Conservation (phyloP, 1,284 basidiomycete species). For the Cutaneotrichosporon cutaneum region DNA sequence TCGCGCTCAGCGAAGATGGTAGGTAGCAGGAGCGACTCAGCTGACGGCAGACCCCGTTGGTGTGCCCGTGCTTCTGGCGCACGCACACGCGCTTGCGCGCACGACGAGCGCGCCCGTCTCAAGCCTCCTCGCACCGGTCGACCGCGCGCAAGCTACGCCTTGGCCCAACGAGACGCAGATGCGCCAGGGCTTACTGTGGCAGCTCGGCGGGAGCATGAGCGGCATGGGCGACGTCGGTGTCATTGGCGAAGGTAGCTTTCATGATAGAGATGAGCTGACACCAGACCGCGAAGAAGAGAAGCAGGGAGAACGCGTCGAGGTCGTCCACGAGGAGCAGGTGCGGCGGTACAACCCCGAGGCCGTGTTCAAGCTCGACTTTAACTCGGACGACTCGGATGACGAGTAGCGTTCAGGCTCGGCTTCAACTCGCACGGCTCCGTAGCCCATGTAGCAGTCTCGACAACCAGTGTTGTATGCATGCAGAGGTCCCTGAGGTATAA, state of each 20-base stretch:
- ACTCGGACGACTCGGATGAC: conserved; percentile 39
- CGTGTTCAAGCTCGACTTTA: conserved; percentile 44
- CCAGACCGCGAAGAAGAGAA: conserved; percentile 16
- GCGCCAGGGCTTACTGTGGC: conserved; percentile 46
- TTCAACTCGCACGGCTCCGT: background rate
- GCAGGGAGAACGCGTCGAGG: conserved; percentile 13
- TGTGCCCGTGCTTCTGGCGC: conserved; percentile 34
- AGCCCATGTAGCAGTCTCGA: conserved; percentile 5
- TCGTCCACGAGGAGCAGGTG: conserved; percentile 36
- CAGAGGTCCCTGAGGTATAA: conserved; percentile 14
- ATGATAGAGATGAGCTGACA: background rate
- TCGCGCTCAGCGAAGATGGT: conserved; percentile 37
- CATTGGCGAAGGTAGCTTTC: conserved; percentile 36
- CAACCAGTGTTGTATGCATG: conserved; percentile 31
- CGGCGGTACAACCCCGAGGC: conserved; percentile 42
- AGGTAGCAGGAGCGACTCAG: conserved; percentile 9
- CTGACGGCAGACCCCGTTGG: conserved; percentile 33
- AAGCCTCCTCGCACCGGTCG: conserved; percentile 27
- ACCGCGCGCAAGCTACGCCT: conserved; percentile 36
- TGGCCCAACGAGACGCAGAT: conserved; percentile 48
- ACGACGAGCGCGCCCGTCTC: conserved; percentile 44
- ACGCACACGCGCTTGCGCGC: conserved; percentile 38
- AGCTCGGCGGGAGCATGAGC: conserved; percentile 46
- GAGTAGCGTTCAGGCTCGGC: conserved; percentile 19
- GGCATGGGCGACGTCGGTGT: conserved; percentile 40